Base-by-base conservation (phyloP, 2,329 filamentous ascomycete species). In the Phialophora chinensis region DNA sequence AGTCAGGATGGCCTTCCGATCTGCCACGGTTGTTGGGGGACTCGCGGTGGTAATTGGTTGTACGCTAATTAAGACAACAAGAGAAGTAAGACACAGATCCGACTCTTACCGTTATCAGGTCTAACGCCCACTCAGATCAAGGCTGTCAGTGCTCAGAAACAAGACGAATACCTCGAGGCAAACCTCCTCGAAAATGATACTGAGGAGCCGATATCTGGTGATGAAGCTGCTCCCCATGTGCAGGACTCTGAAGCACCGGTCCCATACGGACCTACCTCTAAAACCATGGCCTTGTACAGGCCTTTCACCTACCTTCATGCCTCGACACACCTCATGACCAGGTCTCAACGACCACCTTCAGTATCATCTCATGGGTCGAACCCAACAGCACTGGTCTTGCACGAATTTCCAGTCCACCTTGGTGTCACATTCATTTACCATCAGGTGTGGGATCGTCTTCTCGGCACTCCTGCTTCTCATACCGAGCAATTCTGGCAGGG, bases 1-100 rank as follows among this genome's bases (percentile, higher is more conserved):
- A 33, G n/a, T 31, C 53, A 55, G 6, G 25, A 55, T 55, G 53
- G 25, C 8, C 29, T 55, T n/a, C 29, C 53, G n/a, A 31, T 20
- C 53, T 1, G 27, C 29, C 25, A 11, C n/a, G 12, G 29, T 20
- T 33, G 23, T 55, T 11, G 53, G 53, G 11, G 49, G 20, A 27
- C 49, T 52, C 4, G 49, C 49, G 3, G 25, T 52, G 4, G 49
- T n/a, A 3, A n/a, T 52, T 27, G 49, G 49, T 14, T 29, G 14
- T 27, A 4, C 49, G 14, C 49, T 52, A 14, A 23, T 52, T 7
- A 11, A 52, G 25, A 7, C 10, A 8, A 23, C 25, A 52, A 23
- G 49, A 23, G 23, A 52, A 10, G 49, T 52, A 52, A 27, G 49
- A 11, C 10, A 52, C 20, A 8, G 7, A n/a, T 44, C 17, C 38